Percentiles rank a stretch among this genome's conserved stretches.
phyloP scores from a whole-genome alignment of 1,139 yeast genomes.

The Diutina pseudorugosa region DNA sequence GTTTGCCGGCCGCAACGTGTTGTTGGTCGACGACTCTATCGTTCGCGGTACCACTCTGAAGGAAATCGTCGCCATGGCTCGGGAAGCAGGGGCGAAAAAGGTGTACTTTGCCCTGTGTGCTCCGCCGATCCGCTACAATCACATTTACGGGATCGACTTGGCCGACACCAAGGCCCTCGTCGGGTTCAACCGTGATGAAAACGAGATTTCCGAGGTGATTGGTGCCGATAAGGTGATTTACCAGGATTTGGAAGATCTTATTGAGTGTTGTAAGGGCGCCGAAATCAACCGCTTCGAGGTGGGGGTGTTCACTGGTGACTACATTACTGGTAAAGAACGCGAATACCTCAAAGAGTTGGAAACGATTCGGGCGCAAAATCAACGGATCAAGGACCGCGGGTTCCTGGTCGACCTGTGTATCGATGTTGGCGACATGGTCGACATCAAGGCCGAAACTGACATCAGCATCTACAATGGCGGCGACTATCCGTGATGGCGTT shows the following conservation, averaged over 20 bases:
- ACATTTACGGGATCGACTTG: constrained; percentile 92
- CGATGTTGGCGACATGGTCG: constrained; percentile 37
- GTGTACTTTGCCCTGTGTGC: constrained; percentile 96
- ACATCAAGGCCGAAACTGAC: constrained; percentile 82
- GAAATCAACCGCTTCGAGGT: constrained; percentile 64
- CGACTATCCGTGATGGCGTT: constrained; percentile 36
- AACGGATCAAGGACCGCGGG: constrained; percentile 35
- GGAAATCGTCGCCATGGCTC: constrained; percentile 95
- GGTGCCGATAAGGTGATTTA: constrained; percentile 90
- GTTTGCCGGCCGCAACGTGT: constrained; percentile 74
- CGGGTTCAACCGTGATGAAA: constrained; percentile 67
- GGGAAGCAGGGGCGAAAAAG: constrained; percentile 90
- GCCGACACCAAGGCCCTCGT: constrained; percentile 94
- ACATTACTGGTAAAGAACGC: constrained; percentile 85
- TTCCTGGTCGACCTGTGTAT: constrained; percentile 34
- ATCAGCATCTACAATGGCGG: constrained; percentile 84
- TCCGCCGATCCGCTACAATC: constrained; percentile 91
- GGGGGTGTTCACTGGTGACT: constrained; percentile 94
- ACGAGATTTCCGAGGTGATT: constrained; percentile 62
- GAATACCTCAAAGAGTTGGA: constrained; percentile 75
- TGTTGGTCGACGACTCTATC: constrained; percentile 91
- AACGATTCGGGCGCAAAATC: constrained; percentile 70
- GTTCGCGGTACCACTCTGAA: constrained; percentile 96
- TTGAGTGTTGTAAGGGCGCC: constrained; percentile 62
- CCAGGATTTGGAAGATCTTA: constrained; percentile 72